phyloP scores from a whole-genome alignment of 1,284 basidiomycete genomes.

The Cutaneotrichosporon spelunceum region DNA sequence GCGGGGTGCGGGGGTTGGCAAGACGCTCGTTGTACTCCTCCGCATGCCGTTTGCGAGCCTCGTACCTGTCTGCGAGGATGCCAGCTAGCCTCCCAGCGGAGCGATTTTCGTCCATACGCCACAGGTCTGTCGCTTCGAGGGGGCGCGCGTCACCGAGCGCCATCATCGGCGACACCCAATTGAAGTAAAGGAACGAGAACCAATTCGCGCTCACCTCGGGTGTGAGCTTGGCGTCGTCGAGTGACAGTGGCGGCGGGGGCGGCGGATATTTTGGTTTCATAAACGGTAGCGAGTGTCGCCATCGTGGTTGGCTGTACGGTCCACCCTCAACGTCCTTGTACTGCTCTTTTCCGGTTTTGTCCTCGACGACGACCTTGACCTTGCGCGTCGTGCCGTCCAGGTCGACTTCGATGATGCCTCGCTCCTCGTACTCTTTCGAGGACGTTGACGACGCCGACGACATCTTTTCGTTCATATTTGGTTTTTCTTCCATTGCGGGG shows the following conservation, averaged over 20 bases:
- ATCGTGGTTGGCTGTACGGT: conserved; percentile 43
- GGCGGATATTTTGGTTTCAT: conserved; percentile 49
- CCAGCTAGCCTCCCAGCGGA: conserved; percentile 63
- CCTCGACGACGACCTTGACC: conserved; percentile 43
- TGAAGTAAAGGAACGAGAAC: conserved; percentile 59
- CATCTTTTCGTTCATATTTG: conserved; percentile 10
- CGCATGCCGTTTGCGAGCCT: conserved; percentile 60
- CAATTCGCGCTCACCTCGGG: conserved; percentile 59
- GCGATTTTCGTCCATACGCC: conserved; percentile 62
- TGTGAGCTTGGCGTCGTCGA: conserved; percentile 58
- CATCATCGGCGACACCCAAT: conserved; percentile 74
- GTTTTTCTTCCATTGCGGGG: not conserved
- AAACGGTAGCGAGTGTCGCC: conserved; percentile 50
- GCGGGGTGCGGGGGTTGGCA: conserved; percentile 40
- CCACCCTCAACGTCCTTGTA: conserved; percentile 41
- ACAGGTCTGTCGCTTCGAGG: conserved; percentile 78
- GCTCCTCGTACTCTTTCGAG: conserved; percentile 16
- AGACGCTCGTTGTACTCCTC: conserved; percentile 68
- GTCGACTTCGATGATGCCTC: conserved; percentile 26
- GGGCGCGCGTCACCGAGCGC: conserved; percentile 61
- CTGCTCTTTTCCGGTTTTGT: conserved; percentile 40
- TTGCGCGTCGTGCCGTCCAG: conserved; percentile 36
- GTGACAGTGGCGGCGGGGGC: conserved; percentile 56
- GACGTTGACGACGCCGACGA: not conserved
- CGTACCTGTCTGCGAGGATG: conserved; percentile 64